These are phyloP conservation scores for Suillus subluteus DNA, from an alignment of 768 basidiomycete genomes.

Conservation along the genomic window DNA sequence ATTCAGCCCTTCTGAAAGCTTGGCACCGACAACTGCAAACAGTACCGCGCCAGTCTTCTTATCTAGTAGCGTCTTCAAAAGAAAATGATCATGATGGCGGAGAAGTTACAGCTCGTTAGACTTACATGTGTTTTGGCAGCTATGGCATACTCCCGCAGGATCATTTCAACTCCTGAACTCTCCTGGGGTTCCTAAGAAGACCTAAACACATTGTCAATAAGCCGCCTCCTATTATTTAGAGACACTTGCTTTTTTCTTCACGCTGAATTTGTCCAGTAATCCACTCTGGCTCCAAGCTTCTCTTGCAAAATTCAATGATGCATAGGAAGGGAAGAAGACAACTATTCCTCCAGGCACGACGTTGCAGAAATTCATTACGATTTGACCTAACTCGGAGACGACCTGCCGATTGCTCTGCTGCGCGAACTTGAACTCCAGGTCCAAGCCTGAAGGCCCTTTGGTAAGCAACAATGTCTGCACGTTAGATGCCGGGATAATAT, in stretches of 20 bases:
- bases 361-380: constrained; percentile 77
- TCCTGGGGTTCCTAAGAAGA: constrained; percentile 91
- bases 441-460: constrained; percentile 73
- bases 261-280: constrained; percentile 58
- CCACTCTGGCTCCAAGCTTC: constrained; percentile 67
- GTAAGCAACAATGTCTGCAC: constrained; percentile 75
- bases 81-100: constrained; percentile 18
- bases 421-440: constrained; percentile 81
- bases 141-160: constrained; percentile 71
- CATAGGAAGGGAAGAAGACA: constrained; percentile 93
- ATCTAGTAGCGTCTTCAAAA: constrained; percentile 27
- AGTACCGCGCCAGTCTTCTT: constrained; percentile 71
- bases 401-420: constrained; percentile 67
- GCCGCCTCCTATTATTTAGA: background rate
- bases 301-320: constrained; percentile 71
- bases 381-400: constrained; percentile 82
- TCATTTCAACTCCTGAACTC: constrained; percentile 68
- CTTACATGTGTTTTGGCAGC: constrained; percentile 38
- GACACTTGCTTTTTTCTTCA: constrained; percentile 72
- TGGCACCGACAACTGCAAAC: constrained; percentile 95
- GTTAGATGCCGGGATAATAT: constrained; percentile 84
- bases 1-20: constrained; percentile 91
- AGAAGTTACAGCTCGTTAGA: constrained; percentile 1
- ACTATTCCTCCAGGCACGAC: constrained; percentile 88
- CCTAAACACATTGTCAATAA: constrained; percentile 43